Evolutionary conservation across 1,139 yeast genomes (phyloP), one percentile per base, ranked within the genome.

Genomic region (Geotrichum restrictum): DNA sequence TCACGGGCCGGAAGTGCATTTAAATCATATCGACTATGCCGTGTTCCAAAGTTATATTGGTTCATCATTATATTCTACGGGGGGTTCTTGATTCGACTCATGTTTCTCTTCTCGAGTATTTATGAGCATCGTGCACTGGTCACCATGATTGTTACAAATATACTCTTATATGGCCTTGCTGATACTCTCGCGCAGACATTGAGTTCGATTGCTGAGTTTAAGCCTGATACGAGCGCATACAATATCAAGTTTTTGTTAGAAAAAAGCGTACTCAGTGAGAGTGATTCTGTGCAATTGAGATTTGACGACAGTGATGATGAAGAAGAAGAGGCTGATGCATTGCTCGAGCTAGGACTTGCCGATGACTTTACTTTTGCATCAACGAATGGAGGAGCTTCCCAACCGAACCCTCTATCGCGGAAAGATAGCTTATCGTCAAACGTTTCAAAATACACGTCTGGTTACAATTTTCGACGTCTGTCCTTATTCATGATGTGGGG

Each of bases 181-280:
- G 98, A 91, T 65, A 82, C 93, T 0, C 69, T 89, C 56, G 98
- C 98, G 0, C 98, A 93, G 67, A 76, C 86, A 1, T 71, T 86
- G 1, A 61, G 80, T 5, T 58, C 66, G 2, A 59, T 63, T 57
- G 40, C 58, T 18, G 64, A 62, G 40, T 65, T 64, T 50, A 54
- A 49, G 11, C 66, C 66, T 3, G 65, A 63, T 34, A 48, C 27
- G 46, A 57, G 55, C 56, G 43, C 59, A 4, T 41, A 44, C 14
- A 31, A 31, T 21, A 32, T 71, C 58, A 56, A 62, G 52, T 61
- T 62, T 51, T 61, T 69, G 11, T 54, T 68, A 6, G 73, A 69
- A 31, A 64, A 66, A 55, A 67, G 72, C 2, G 18, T 48, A 1
- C 45, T 57, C 24, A 40, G 57, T 1, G 29, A 51, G 54, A 8